phyloP scores from a whole-genome alignment of 2,329 filamentous ascomycete genomes.

The Tolypocladium sp. region DNA sequence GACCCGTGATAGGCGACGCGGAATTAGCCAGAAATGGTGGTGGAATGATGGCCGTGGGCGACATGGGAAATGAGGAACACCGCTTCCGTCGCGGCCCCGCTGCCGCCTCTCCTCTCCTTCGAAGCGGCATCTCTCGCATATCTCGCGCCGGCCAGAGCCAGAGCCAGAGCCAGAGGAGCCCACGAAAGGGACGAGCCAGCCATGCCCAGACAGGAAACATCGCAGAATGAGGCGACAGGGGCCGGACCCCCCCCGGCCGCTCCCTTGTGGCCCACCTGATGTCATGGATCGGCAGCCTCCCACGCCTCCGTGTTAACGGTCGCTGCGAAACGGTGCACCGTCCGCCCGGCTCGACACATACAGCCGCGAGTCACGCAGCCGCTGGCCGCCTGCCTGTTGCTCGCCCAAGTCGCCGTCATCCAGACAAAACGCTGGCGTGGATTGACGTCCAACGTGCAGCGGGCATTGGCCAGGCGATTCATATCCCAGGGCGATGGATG shows the following conservation, averaged over 20 bases:
- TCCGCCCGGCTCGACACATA: not conserved
- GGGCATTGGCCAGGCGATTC: not conserved
- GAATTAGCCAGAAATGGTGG: not conserved
- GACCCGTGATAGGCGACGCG: not conserved
- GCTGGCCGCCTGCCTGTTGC: not conserved
- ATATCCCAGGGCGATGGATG: not conserved
- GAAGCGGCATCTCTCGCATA: not conserved
- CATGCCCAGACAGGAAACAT: constrained; percentile 9
- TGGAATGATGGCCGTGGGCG: not conserved
- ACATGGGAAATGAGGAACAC: not conserved
- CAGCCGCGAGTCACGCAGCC: not conserved
- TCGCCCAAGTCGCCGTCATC: not conserved
- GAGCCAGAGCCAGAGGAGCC: not conserved
- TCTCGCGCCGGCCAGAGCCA: not conserved
- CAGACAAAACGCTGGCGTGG: not conserved
- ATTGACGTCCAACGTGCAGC: not conserved
- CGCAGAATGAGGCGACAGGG: constrained; percentile 9
- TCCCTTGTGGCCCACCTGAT: constrained; percentile 15
- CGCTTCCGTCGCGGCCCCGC: not conserved
- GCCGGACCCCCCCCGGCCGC: constrained; percentile 3
- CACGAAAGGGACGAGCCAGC: not conserved
- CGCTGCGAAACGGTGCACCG: constrained; percentile 9
- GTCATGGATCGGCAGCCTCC: constrained; percentile 21
- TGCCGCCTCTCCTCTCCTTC: not conserved
- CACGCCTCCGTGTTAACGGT: constrained; percentile 5